phyloP scores from a whole-genome alignment of 2,329 filamentous ascomycete genomes.

The Didymella glomerata region DNA sequence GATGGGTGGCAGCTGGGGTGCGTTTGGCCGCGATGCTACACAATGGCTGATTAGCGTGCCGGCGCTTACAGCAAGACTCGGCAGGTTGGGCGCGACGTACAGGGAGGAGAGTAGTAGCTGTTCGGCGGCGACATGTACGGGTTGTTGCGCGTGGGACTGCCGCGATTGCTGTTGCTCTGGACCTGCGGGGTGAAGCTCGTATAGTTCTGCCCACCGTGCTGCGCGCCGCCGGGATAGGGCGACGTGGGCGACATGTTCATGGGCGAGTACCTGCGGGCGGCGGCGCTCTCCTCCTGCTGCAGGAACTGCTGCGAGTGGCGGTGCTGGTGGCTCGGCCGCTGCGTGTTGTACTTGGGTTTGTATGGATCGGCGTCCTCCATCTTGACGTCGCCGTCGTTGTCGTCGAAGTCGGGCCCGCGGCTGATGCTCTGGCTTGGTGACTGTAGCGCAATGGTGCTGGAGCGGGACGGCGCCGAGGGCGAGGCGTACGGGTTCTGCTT shows the following conservation, averaged over 20 bases:
- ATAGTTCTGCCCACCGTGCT: slow-evolving; percentile 55
- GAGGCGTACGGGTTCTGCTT: slow-evolving; percentile 49
- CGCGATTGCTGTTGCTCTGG: slow-evolving; percentile 63
- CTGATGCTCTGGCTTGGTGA: slow-evolving; percentile 36
- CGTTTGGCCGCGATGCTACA: slow-evolving; percentile 59
- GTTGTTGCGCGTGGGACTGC: slow-evolving; percentile 78
- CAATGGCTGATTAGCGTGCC: slow-evolving; percentile 34
- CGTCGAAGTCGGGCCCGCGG: slow-evolving; percentile 50
- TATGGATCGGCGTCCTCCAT: slow-evolving; percentile 94
- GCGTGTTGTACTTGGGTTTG: slow-evolving; percentile 79
- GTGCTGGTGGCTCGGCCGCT: slow-evolving; percentile 79
- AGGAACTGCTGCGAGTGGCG: slow-evolving; percentile 78
- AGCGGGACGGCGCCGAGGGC: slow-evolving; percentile 17
- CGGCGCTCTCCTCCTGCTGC: slow-evolving; percentile 77
- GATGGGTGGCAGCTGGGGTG: slow-evolving; percentile 78
- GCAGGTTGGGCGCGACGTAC: slow-evolving; percentile 51
- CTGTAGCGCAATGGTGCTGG: slow-evolving; percentile 20
- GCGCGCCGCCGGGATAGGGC: slow-evolving; percentile 74
- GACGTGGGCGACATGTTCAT: slow-evolving; percentile 91
- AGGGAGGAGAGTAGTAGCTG: slow-evolving; percentile 66
- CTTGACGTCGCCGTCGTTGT: slow-evolving; percentile 56
- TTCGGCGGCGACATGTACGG: slow-evolving; percentile 66
- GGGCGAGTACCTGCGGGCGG: slow-evolving; percentile 91
- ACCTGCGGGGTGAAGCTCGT: slow-evolving; percentile 55
- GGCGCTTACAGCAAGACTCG: slow-evolving; percentile 20